Evolutionary conservation across 2,329 filamentous ascomycete genomes (phyloP), one percentile per base, ranked within the genome.

Genomic region (Ascosphaera aggregata): DNA sequence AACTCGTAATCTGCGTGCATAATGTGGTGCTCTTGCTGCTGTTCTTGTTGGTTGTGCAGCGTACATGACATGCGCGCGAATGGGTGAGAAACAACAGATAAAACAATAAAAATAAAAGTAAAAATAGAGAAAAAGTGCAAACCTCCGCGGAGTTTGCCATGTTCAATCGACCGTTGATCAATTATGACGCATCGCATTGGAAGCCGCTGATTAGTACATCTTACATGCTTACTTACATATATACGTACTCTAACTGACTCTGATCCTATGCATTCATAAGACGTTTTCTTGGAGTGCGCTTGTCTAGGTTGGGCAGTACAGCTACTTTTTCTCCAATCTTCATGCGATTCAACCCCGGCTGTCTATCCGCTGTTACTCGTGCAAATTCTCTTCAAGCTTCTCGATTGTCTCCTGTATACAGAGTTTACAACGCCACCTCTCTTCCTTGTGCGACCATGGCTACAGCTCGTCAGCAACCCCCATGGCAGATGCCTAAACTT

Each of bases 381-480:
- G 22, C 22, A 27, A 11, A n/a, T n/a, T n/a, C 22, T 27, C 22
- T 27, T 27, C 22, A 7, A 27, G 5, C 22, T 11, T 11, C 22
- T 27, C 22, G 11, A 27, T 27, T 11, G 22, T 27, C 22, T 5
- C 22, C 11, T 5, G 22, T 27, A 7, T 11, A 27, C 11, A 5
- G 36, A 42, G 20, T 35, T 38, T 27, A 22, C 20, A 19, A 35
- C 38, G 36, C 36, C 17, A 36, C 32, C 16, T 19, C 36, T 30
- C 27, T 35, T 38, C 22, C 22, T 37, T 24, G 5, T 9, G 37
- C 43, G 36, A 46, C 39, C 37, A 49, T 50, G 47, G 45, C 47
- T 17, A 47, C 49, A 15, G 39, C 48, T 41, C 54, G 58, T 46
- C 56, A 61, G 47, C 60, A 63, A 51, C 61, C 61, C 44, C 51